Conservation (phyloP, 306 rosid genomes). For the Cercis canadensis region DNA sequence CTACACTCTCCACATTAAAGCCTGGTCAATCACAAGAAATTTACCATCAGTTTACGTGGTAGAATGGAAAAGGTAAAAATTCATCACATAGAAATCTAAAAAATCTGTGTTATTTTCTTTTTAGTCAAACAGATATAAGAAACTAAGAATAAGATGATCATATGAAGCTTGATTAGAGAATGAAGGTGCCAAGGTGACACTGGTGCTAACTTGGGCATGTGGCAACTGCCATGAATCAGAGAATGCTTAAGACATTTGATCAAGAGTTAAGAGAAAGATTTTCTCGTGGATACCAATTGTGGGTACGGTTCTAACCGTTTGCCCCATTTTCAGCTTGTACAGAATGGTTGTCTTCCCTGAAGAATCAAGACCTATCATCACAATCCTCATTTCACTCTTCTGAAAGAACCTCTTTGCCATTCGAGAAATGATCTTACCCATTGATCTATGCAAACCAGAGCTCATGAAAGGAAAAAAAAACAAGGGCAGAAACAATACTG, state of each 20-base stretch:
- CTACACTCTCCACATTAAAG: conserved; percentile 55
- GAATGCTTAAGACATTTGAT: not conserved
- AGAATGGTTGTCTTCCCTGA: conserved; percentile 60
- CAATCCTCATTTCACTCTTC: conserved; percentile 47
- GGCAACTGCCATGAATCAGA: not conserved
- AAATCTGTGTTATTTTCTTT: no score
- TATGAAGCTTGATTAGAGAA: no score
- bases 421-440: conserved; percentile 49
- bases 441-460: conserved; percentile 15
- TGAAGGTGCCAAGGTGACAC: no score
- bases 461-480: not conserved
- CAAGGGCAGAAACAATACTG: not conserved
- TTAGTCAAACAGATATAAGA: no score
- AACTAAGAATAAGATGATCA: no score
- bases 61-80: no score
- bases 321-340: conserved; percentile 56
- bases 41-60: not conserved
- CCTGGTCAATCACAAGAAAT: conserved; percentile 43
- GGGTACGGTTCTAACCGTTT: conserved; percentile 40
- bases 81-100: no score
- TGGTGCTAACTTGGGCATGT: not conserved
- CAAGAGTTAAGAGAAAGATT: not conserved
- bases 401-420: conserved; percentile 46
- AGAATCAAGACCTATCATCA: conserved; percentile 67
- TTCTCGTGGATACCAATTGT: conserved; percentile 45